A percentile compares a stretch with the other conserved stretches of the same genome.
Conservation (phyloP, 2,329 filamentous ascomycete genomes). For the Aureobasidium sp. region DNA sequence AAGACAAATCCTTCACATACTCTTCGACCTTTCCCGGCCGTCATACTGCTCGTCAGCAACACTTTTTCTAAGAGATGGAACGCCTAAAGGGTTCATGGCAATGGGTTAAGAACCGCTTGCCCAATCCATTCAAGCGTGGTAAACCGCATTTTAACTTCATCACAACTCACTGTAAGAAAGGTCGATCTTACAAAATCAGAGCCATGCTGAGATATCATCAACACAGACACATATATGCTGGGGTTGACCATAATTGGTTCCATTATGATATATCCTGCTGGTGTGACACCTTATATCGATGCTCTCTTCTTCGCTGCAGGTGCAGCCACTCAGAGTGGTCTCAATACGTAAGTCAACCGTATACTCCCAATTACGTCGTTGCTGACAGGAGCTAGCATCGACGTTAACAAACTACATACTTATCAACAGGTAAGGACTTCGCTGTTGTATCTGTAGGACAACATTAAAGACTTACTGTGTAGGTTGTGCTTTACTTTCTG, state of each 20-base stretch:
- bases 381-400: constrained; percentile 31
- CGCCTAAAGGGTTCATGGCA: constrained; percentile 19
- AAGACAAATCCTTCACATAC: not conserved
- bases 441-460: not conserved
- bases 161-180: constrained; percentile 61
- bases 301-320: constrained; percentile 83
- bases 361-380: not conserved
- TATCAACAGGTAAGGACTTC: constrained; percentile 39
- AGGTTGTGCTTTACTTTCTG: constrained; percentile 64
- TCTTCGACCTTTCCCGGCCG: not conserved
- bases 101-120: constrained; percentile 20
- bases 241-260: constrained; percentile 65
- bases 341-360: constrained; percentile 59
- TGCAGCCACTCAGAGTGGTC: constrained; percentile 80
- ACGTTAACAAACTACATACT: constrained; percentile 40
- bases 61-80: constrained; percentile 9
- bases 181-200: not conserved
- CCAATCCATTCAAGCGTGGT: constrained; percentile 15
- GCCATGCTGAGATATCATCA: not conserved
- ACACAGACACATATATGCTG: constrained; percentile 70
- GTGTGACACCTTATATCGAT: constrained; percentile 70
- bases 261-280: constrained; percentile 63
- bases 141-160: constrained; percentile 75
- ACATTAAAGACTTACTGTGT: not conserved
- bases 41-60: constrained; percentile 3